Percentiles rank a stretch among this genome's conserved stretches.
These are phyloP conservation scores for Leishmania lainsoni DNA, from an alignment of 208 protist species.

Conservation along the genomic window DNA sequence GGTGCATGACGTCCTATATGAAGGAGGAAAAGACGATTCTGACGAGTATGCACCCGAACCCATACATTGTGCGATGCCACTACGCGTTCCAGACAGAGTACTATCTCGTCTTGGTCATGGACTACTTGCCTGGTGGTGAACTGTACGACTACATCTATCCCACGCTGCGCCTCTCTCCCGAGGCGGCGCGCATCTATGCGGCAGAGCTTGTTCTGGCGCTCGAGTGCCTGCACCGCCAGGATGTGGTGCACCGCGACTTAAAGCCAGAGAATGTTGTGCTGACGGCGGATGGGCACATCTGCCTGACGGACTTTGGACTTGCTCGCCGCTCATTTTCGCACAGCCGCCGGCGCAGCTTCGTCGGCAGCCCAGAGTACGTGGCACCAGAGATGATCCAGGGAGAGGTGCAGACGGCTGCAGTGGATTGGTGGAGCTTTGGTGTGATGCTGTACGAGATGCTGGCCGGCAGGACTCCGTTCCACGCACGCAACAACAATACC, in stretches of 20 bases:
- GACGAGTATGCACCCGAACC: constrained; percentile 74
- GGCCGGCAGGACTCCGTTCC: constrained; percentile 90
- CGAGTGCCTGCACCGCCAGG: constrained; percentile 84
- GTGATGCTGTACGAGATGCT: constrained; percentile 96
- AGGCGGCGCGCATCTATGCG: constrained; percentile 81
- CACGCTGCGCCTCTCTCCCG: constrained; percentile 35
- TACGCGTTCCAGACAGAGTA: constrained; percentile 88
- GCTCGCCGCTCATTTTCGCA: constrained; percentile 73
- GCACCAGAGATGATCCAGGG: constrained; percentile 92
- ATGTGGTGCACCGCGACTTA: constrained; percentile 88
- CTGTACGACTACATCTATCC: constrained; percentile 94
- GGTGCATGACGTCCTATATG: constrained; percentile 87
- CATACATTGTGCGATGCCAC: constrained; percentile 88
- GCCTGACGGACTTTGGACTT: constrained; percentile 91
- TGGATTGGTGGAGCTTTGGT: constrained; percentile 97
- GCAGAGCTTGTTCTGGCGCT: constrained; percentile 92
- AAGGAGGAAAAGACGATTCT: constrained; percentile 87
- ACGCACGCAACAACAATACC: constrained; percentile 82
- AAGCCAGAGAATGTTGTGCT: constrained; percentile 93
- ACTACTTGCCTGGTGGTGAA: constrained; percentile 95
- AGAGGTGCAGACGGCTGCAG: constrained; percentile 89
- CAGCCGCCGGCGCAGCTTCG: constrained; percentile 79
- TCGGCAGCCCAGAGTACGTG: constrained; percentile 90
- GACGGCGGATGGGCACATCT: constrained; percentile 76
- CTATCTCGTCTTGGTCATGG: constrained; percentile 91